Conservation (phyloP, 805 yeast species). For the Yamadazyma philogaea region DNA sequence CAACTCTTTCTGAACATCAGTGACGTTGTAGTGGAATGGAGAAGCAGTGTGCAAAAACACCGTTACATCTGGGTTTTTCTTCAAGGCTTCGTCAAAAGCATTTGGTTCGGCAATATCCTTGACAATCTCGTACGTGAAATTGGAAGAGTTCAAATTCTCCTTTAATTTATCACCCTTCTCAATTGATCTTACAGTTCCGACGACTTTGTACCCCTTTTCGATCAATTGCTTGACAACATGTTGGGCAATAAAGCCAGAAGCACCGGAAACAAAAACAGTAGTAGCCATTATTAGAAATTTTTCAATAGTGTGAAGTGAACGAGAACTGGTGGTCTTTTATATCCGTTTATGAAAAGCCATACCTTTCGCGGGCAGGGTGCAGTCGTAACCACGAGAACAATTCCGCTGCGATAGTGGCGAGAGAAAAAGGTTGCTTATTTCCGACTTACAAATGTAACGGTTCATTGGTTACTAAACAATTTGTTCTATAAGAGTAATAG, state of each 20-base stretch:
- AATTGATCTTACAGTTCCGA: slow-evolving; percentile 20
- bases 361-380: too few species aligned
- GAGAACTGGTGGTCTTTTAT: not conserved
- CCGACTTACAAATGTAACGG: too few species aligned
- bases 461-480: too few species aligned
- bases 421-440: too few species aligned
- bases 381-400: too few species aligned
- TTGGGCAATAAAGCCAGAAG: slow-evolving; percentile 53
- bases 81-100: slow-evolving; percentile 46
- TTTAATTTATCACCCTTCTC: slow-evolving; percentile 30
- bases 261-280: slow-evolving; percentile 48
- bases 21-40: slow-evolving; percentile 47
- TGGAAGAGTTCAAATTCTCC: slow-evolving; percentile 25
- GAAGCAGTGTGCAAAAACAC: slow-evolving; percentile 62
- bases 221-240: slow-evolving; percentile 44
- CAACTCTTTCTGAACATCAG: slow-evolving; percentile 48
- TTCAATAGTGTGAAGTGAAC: not conserved
- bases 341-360: too few species aligned
- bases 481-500: too few species aligned
- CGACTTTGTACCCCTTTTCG: slow-evolving; percentile 40
- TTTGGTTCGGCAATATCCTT: slow-evolving; percentile 44
- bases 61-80: slow-evolving; percentile 47
- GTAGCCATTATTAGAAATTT: slow-evolving; percentile 4
- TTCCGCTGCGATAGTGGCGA: too few species aligned
- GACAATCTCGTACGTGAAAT: slow-evolving; percentile 45